Evolutionary conservation across 768 basidiomycete genomes (phyloP), one percentile per base, ranked within the genome.

Genomic region (Infundibulicybe gibba): DNA sequence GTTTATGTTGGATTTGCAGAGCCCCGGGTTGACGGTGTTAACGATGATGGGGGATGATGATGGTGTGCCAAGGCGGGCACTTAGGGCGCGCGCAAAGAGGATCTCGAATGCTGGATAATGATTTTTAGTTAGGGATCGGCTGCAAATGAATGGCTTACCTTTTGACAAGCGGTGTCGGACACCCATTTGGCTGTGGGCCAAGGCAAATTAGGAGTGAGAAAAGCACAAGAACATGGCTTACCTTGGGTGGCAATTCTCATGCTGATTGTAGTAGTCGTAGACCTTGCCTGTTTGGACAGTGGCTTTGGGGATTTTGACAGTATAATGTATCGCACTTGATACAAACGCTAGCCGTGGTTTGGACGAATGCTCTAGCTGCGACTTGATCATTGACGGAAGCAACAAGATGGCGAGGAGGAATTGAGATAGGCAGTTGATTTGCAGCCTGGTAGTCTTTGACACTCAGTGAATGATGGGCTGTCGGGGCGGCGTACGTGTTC

Each of bases 271-370:
- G n/a, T 54, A 55, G 11, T 59, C 45, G 8, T 70, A 46, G 3
- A 70, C 66, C 14, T 64, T 62, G 1, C 56, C 33, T 5, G 52
- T 47, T 0, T 64, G 52, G 5, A 61, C 14, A 5, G 68, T 42
- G 1, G 54, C 44, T 14, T 63, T 54, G 0, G 55, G 49, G 0
- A 71, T 32, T 13, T 50, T 45, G 0, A 57, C 54, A 50, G 44
- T 57, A 46, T 64, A 67, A 47, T 77, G 76, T 0, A 64, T 46
- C 16, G 66, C 76, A 47, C 76, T 79, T 0, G 70, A 45, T 5
- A 76, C 69, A n/a, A 77, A 57, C 11, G 72, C 72, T 1, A 77
- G 31, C n/a, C n/a, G n/a, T n/a, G n/a, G n/a, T n/a, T n/a, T n/a
- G n/a, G n/a, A n/a, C n/a, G n/a, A n/a, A n/a, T n/a, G n/a, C n/a